Base-by-base conservation (phyloP, 805 yeast genomes). In the Ogataea kodamae region DNA sequence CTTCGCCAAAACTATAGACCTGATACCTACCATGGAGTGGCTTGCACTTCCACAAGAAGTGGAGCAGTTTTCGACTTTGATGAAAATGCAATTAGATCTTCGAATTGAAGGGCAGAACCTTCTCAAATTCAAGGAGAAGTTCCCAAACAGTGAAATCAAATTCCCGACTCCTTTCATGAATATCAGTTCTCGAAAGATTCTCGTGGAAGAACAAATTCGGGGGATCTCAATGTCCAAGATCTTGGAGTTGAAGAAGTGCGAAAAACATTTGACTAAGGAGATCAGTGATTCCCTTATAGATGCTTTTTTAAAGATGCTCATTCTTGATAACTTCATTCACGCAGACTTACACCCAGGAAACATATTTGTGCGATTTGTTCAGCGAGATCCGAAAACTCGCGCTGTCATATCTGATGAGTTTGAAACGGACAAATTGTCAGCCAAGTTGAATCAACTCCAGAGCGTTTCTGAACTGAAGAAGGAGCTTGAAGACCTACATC, bases 261-360 rank as follows among this genome's bases (percentile, higher is more conserved):
- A 52, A 6, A 51, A 54, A 34, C 57, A 68, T 31, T 49, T 86
- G 25, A 78, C 89, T 10, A 79, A 78, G 46, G 78, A 74, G 49
- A 67, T 81, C 18, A 79, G 88, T 51, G 88, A 84, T 50, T 81
- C 82, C 42, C 84, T 95, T 6, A 74, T 92, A 15, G 95, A 92
- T 55, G 84, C 97, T 4, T 92, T 92, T 49, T 65, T 92, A 43
- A 83, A 88, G 50, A 92, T 92, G 99, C 67, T 92, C 42, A 81
- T 92, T 32, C 61, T 90, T 34, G 95, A 92, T 62, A 89, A 92
- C 57, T 92, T 92, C 58, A 86, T 89, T 26, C 99, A 92, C 57
- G 90, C 97, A 0, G 99, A 92, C 62, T 67, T 92, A 39, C 99
- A 92, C 48, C 97, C 98, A 0, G 99, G 99, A 3, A 92, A 92